These are phyloP conservation scores for Cladosporium oxysporum DNA, from an alignment of 2,329 filamentous ascomycete species.

Conservation along the genomic window DNA sequence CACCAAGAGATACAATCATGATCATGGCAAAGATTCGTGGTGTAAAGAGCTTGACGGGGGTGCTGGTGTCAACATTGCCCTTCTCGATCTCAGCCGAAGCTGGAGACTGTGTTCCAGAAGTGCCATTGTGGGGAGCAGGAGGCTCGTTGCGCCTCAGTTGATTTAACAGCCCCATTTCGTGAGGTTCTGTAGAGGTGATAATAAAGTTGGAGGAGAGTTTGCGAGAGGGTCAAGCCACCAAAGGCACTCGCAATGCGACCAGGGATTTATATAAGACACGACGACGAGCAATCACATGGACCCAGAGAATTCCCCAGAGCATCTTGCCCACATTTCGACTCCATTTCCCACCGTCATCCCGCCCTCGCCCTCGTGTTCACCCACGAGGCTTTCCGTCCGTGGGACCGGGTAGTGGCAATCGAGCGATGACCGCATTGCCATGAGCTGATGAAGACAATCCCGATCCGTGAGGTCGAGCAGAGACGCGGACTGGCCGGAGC, in stretches of 20 bases:
- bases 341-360: constrained; percentile 20
- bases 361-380: constrained; percentile 2
- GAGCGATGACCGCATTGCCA: constrained; percentile 17
- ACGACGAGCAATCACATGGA: not conserved
- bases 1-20: constrained; percentile 40
- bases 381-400: constrained; percentile 13
- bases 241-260: not conserved
- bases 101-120: constrained; percentile 8
- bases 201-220: not conserved
- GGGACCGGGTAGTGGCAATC: constrained; percentile 6
- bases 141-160: constrained; percentile 16
- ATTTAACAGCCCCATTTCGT: constrained; percentile 8
- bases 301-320: constrained; percentile 13
- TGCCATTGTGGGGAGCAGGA: constrained; percentile 17
- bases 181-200: not conserved
- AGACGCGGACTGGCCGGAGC: constrained; percentile 15
- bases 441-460: not conserved
- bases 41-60: constrained; percentile 25
- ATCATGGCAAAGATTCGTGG: constrained; percentile 37
- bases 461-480: not conserved
- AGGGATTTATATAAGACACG: constrained; percentile 4
- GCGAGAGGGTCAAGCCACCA: not conserved
- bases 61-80: constrained; percentile 5
- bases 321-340: constrained; percentile 7
- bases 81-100: constrained; percentile 13